phyloP scores from a whole-genome alignment of 306 rosid species.

The Abrus pulchellus region DNA sequence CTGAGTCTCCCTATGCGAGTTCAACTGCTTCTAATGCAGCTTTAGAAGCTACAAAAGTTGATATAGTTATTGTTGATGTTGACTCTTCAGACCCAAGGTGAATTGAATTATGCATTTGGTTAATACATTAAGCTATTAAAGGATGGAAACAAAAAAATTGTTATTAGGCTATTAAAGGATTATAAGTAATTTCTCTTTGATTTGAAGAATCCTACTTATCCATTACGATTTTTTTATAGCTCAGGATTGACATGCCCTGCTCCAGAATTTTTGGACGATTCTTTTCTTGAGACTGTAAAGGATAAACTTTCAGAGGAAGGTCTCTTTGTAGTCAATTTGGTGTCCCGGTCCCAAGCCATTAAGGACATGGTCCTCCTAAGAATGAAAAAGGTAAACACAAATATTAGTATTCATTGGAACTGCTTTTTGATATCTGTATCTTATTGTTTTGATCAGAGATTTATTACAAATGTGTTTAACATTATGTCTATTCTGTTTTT shows the following conservation, averaged over 20 bases:
- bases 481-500: constrained; percentile 1
- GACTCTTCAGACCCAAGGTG: constrained; percentile 95
- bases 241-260: constrained; percentile 95
- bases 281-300: constrained; percentile 77
- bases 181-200: constrained; percentile 29
- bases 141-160: constrained; percentile 7
- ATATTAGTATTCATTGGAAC: constrained; percentile 37
- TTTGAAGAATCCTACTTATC: constrained; percentile 31
- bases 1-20: constrained; percentile 48
- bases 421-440: background rate
- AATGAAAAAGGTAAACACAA: constrained; percentile 79
- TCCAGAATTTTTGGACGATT: constrained; percentile 73
- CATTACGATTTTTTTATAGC: constrained; percentile 56
- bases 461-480: background rate
- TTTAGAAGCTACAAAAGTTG: constrained; percentile 60
- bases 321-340: constrained; percentile 87
- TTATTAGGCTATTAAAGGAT: constrained; percentile 6
- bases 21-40: constrained; percentile 44
- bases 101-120: constrained; percentile 46
- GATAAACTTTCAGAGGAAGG: constrained; percentile 74
- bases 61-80: constrained; percentile 84
- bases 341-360: constrained; percentile 80
- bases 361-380: constrained; percentile 69
- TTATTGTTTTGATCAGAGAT: constrained; percentile 14
- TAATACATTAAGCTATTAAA: constrained; percentile 22